Conservation (phyloP, 2,329 filamentous ascomycete genomes). For the Phyllosticta capitalensis region DNA sequence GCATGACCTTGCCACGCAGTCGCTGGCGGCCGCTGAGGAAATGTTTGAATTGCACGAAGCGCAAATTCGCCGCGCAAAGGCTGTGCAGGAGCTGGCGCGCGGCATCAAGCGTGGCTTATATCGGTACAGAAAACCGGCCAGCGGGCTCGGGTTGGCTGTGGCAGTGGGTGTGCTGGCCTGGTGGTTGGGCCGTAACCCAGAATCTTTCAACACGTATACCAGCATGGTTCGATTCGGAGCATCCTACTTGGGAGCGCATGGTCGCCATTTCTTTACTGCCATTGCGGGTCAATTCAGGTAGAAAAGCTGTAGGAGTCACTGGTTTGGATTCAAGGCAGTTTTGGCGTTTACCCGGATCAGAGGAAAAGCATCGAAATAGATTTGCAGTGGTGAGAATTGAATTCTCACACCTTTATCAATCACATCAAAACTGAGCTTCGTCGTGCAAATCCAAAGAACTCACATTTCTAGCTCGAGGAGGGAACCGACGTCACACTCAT, state of each 20-base stretch:
- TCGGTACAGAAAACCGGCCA: slow-evolving; percentile 56
- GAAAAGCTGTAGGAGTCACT: background rate
- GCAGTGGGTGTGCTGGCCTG: slow-evolving; percentile 25
- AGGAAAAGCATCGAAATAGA: background rate
- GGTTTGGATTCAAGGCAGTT: background rate
- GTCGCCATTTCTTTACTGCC: background rate
- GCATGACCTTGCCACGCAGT: slow-evolving; percentile 43
- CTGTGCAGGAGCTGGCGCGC: slow-evolving; percentile 39
- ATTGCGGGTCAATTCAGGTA: background rate
- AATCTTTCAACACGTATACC: background rate
- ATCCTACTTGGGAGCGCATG: background rate
- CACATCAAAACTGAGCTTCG: too few species aligned
- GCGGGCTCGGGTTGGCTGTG: slow-evolving; percentile 46
- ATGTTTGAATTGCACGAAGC: slow-evolving; percentile 63
- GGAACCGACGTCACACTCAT: background rate
- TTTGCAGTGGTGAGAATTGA: background rate
- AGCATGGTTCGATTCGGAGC: background rate
- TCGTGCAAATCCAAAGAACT: too few species aligned
- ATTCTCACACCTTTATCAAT: too few species aligned
- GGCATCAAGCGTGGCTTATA: slow-evolving; percentile 38
- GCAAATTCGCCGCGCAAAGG: slow-evolving; percentile 61
- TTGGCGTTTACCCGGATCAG: background rate
- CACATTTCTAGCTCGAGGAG: too few species aligned
- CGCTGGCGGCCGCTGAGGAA: slow-evolving; percentile 53
- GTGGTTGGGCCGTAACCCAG: slow-evolving; percentile 20